phyloP scores from a whole-genome alignment of 1,284 basidiomycete genomes.

The Takashimella koratensis region DNA sequence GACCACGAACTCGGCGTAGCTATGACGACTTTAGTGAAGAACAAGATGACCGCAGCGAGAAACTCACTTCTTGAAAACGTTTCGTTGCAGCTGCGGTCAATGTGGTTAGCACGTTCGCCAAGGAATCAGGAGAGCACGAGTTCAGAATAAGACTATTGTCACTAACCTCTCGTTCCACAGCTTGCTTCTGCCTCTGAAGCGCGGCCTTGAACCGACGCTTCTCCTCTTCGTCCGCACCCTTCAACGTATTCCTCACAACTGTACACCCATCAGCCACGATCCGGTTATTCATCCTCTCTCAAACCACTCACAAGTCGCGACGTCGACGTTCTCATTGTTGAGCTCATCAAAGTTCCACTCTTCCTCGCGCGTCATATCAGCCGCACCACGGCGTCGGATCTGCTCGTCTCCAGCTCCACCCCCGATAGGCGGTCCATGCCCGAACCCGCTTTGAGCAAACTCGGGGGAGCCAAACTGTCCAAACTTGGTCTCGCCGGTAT shows the following conservation, averaged over 20 bases:
- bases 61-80: constrained; percentile 85
- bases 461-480: constrained; percentile 28
- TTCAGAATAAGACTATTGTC: background rate
- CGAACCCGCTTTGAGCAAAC: constrained; percentile 22
- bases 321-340: constrained; percentile 71
- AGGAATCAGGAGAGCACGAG: constrained; percentile 54
- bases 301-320: constrained; percentile 66
- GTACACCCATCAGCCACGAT: constrained; percentile 14
- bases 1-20: constrained; percentile 92
- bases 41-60: background rate
- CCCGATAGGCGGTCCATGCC: background rate
- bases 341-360: constrained; percentile 61
- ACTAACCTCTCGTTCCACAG: constrained; percentile 1
- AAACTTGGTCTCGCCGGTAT: constrained; percentile 20
- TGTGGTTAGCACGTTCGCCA: constrained; percentile 58
- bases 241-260: constrained; percentile 36
- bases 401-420: constrained; percentile 25
- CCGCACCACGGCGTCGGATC: constrained; percentile 29
- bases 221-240: constrained; percentile 48
- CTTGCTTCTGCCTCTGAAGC: constrained; percentile 36
- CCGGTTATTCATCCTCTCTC: constrained; percentile 1
- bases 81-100: constrained; percentile 66
- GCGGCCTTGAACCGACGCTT: constrained; percentile 45
- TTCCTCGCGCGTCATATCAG: constrained; percentile 40
- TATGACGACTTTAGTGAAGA: no score